Evolutionary conservation across 73 alveolate genomes (phyloP).

Genomic region (Effrenium voratum): DNA sequence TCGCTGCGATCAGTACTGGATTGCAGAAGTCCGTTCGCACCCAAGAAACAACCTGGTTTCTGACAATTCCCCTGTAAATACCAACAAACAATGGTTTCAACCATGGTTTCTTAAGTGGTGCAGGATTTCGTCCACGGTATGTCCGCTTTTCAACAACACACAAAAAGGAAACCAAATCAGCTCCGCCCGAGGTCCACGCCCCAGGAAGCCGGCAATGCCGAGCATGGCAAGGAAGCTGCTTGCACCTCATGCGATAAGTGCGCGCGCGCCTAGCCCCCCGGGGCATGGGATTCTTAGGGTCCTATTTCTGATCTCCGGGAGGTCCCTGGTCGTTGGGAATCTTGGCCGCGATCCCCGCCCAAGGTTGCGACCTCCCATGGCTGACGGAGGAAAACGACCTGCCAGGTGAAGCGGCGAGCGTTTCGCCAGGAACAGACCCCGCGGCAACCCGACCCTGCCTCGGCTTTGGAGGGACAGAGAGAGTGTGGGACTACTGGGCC

Average conservation of each 20-base stretch:
- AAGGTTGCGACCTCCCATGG: background rate
- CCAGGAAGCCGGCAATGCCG: conserved; percentile 85
- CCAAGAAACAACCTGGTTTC: too few species aligned
- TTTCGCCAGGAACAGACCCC: background rate
- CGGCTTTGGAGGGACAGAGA: background rate
- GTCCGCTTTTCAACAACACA: background rate
- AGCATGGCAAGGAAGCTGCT: conserved; percentile 86
- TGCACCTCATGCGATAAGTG: background rate
- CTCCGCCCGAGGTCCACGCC: conserved; percentile 3
- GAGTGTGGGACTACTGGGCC: background rate
- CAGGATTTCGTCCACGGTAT: too few species aligned
- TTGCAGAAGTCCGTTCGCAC: background rate
- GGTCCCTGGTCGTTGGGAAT: background rate
- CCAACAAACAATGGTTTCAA: background rate
- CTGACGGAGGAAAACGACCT: background rate
- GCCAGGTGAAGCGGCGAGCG: background rate
- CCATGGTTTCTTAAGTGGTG: too few species aligned
- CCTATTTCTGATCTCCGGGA: background rate
- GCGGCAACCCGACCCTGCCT: background rate
- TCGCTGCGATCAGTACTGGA: background rate
- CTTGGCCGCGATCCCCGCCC: background rate
- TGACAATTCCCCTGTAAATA: too few species aligned
- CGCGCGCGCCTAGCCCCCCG: background rate
- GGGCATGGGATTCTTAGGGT: background rate
- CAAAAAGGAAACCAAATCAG: background rate